Evolutionary conservation across 2,329 filamentous ascomycete genomes (phyloP).

Genomic region (Ophiostoma fasciatum): DNA sequence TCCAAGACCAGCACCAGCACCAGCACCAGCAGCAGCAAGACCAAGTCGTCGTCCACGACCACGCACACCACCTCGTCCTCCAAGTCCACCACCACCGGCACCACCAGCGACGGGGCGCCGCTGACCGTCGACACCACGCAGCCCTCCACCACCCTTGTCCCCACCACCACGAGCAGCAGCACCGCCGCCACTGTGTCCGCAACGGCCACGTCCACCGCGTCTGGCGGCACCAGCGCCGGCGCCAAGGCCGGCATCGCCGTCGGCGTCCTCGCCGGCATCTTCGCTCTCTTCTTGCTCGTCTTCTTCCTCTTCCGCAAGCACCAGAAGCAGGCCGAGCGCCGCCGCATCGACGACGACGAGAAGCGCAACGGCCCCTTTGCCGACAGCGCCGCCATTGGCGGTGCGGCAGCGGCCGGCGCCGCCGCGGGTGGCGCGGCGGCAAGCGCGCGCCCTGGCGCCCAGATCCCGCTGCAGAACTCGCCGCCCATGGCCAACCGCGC

Average conservation of each 20-base stretch:
- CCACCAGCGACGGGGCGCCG: too few relatives aligned
- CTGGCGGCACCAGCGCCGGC: constrained; percentile 15
- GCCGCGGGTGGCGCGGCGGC: constrained; percentile 15
- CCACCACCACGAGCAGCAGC: background rate
- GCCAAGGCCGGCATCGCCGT: constrained; percentile 74
- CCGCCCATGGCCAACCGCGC: constrained; percentile 15
- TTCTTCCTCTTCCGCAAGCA: constrained; percentile 57
- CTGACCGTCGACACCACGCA: constrained; percentile 7
- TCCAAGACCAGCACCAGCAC: background rate
- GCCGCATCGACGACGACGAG: constrained; percentile 43
- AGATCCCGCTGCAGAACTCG: constrained; percentile 27
- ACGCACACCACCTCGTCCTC: background rate
- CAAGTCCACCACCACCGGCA: constrained; percentile 3
- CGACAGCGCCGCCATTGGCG: constrained; percentile 12
- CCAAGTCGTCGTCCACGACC: background rate
- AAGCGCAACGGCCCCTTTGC: constrained; percentile 36
- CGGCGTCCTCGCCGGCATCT: constrained; percentile 58
- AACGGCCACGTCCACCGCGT: background rate
- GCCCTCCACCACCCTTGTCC: background rate
- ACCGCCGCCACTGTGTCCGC: background rate
- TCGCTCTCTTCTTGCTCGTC: constrained; percentile 49
- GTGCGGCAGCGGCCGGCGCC: constrained; percentile 3
- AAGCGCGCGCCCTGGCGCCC: constrained; percentile 32
- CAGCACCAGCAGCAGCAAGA: background rate
- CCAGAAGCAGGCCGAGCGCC: constrained; percentile 48